A percentile compares a stretch with the other conserved stretches of the same genome.
phyloP scores from a whole-genome alignment of 176 grass and related monocot species.

The Eleusine coracana region DNA sequence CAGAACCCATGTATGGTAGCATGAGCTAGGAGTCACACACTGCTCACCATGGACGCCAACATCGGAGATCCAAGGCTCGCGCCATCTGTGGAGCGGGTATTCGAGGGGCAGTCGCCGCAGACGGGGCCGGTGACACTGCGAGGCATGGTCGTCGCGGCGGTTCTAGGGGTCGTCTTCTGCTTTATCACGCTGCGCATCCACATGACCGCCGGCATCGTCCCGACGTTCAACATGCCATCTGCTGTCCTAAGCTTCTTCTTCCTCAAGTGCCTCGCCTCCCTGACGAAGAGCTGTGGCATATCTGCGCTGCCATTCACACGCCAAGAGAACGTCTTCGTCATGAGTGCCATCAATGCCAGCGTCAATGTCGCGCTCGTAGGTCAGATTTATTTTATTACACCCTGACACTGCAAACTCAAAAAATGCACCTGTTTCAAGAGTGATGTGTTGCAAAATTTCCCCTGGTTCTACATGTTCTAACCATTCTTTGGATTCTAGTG shows the following conservation, averaged over 20 bases:
- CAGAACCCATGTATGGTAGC: neutral
- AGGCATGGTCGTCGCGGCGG: constrained; percentile 36
- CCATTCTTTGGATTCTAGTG: no score
- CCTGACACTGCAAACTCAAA: no score
- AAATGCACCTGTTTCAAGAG: no score
- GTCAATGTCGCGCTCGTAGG: constrained; percentile 41
- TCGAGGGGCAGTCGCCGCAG: constrained; percentile 37
- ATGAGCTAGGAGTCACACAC: neutral
- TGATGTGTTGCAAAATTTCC: no score
- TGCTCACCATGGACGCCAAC: constrained; percentile 39
- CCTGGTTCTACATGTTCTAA: no score
- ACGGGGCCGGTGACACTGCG: constrained; percentile 50
- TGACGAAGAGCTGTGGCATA: constrained; percentile 26
- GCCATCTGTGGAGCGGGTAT: constrained; percentile 53
- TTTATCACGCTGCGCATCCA: constrained; percentile 52
- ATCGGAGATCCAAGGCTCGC: constrained; percentile 31
- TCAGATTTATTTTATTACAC: neutral
- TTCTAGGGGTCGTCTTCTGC: constrained; percentile 45
- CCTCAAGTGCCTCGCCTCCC: constrained; percentile 33
- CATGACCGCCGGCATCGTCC: constrained; percentile 58
- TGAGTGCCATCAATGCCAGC: constrained; percentile 43
- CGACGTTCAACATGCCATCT: constrained; percentile 50
- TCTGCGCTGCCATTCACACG: constrained; percentile 44
- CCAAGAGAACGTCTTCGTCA: constrained; percentile 61
- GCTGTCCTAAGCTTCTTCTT: constrained; percentile 59